A percentile compares a stretch with the other conserved stretches of the same genome.
Evolutionary conservation across 139 green algal genomes (phyloP).

Genomic region (Nannochloris sp.): DNA sequence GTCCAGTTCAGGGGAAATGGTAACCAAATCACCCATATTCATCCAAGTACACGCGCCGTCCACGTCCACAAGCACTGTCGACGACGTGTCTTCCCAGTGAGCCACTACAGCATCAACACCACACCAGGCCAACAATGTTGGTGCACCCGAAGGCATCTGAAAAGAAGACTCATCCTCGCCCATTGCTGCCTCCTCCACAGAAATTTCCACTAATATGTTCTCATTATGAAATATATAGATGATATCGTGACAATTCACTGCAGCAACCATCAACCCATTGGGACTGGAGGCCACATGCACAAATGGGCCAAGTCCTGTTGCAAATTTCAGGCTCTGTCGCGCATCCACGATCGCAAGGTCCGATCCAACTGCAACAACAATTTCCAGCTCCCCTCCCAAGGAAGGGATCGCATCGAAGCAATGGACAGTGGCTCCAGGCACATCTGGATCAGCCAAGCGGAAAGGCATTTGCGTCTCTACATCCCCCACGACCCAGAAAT

Average conservation of each 20-base stretch:
- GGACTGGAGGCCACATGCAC: conserved; percentile 48
- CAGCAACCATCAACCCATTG: conserved; percentile 56
- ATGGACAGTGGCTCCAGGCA: conserved; percentile 11
- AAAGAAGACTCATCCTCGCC: background rate
- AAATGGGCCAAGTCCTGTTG: conserved; percentile 17
- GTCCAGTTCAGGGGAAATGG: conserved; percentile 47
- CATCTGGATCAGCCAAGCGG: conserved; percentile 24
- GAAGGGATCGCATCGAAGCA: conserved; percentile 58
- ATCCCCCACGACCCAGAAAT: conserved; percentile 40
- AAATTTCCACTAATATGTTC: background rate
- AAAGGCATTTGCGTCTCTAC: conserved; percentile 39
- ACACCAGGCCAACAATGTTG: conserved; percentile 70
- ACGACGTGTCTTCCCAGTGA: conserved; percentile 46
- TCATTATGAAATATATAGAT: conserved; percentile 8
- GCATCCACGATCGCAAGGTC: conserved; percentile 52
- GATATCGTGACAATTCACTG: conserved; percentile 37
- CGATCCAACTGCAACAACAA: conserved; percentile 48
- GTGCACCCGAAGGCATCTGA: conserved; percentile 32
- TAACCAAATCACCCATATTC: background rate
- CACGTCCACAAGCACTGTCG: conserved; percentile 26
- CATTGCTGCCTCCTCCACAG: background rate
- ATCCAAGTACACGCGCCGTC: conserved; percentile 18
- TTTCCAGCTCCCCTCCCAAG: conserved; percentile 51
- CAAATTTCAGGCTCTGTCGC: conserved; percentile 24
- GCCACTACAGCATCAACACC: conserved; percentile 70